Percentiles rank a stretch among this genome's conserved stretches.
Evolutionary conservation across 1,284 basidiomycete genomes (phyloP).

Genomic region (Cryptococcus sp.): DNA sequence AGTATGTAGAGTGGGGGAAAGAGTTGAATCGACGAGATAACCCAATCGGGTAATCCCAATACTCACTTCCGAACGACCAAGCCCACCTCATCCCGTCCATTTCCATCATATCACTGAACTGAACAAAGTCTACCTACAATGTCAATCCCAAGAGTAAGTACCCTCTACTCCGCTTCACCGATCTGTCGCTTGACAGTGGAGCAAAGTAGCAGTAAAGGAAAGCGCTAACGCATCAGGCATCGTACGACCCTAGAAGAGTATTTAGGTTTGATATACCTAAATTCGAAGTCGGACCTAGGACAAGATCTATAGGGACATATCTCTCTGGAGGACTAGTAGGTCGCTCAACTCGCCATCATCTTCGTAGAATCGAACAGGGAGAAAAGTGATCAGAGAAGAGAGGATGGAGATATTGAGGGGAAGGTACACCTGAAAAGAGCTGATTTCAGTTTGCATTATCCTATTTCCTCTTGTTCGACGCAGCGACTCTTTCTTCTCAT

Average conservation of each 20-base stretch:
- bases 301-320: slow-evolving; percentile 80
- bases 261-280: slow-evolving; percentile 55
- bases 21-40: not conserved
- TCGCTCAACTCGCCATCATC: slow-evolving; percentile 20
- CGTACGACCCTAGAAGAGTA: slow-evolving; percentile 83
- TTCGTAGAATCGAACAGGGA: not conserved
- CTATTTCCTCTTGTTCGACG: slow-evolving; percentile 95
- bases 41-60: not conserved
- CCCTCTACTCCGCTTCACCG: no score
- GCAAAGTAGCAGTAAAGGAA: no score
- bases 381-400: not conserved
- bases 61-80: no score
- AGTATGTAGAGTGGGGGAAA: no score
- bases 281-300: slow-evolving; percentile 45
- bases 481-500: slow-evolving; percentile 80
- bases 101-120: not conserved
- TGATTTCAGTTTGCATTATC: slow-evolving; percentile 74
- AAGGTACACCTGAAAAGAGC: not conserved
- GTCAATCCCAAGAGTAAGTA: not conserved
- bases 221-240: slow-evolving; percentile 50
- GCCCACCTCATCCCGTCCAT: not conserved
- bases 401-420: not conserved
- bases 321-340: slow-evolving; percentile 82
- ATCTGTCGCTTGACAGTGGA: no score
- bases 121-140: not conserved